A percentile compares a stretch with the other conserved stretches of the same genome.
Evolutionary conservation across 179 eudicot genomes (phyloP).

Genomic region (Drosera spatulata): DNA sequence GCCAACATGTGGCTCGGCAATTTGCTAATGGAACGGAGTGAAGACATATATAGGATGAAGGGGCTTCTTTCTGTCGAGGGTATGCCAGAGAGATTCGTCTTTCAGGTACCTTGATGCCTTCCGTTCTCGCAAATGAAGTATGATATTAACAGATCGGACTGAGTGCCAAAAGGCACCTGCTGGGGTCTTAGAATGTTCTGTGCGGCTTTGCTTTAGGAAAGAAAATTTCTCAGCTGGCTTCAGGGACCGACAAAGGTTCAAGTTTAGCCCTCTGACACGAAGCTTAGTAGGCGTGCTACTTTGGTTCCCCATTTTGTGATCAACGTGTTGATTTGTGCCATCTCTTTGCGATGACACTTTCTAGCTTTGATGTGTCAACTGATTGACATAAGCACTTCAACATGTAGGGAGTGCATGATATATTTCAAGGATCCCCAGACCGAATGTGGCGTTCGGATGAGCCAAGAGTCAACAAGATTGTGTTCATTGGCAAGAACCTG

Average conservation of each 20-base stretch:
- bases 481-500: conserved; percentile 94
- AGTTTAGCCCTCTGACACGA: too few species aligned
- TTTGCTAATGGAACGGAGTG: conserved; percentile 67
- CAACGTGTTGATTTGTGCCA: too few species aligned
- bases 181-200: too few species aligned
- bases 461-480: conserved; percentile 72
- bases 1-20: conserved; percentile 95
- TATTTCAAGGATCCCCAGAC: conserved; percentile 98
- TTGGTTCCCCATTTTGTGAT: too few species aligned
- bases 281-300: too few species aligned
- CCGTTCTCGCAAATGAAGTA: neutral
- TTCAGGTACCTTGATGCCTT: conserved; percentile 53
- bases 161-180: too few species aligned
- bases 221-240: too few species aligned
- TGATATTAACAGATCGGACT: neutral
- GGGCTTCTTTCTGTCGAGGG: conserved; percentile 83
- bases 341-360: too few species aligned
- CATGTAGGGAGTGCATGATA: conserved; percentile 89
- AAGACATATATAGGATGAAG: conserved; percentile 96
- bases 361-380: too few species aligned
- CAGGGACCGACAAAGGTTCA: too few species aligned
- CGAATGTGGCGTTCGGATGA: conserved; percentile 69
- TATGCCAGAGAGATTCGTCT: conserved; percentile 94
- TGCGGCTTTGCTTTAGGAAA: too few species aligned
- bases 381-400: too few species aligned